Conservation (phyloP, 164 flowering plant species). For the Dillenia suffruticosa region DNA sequence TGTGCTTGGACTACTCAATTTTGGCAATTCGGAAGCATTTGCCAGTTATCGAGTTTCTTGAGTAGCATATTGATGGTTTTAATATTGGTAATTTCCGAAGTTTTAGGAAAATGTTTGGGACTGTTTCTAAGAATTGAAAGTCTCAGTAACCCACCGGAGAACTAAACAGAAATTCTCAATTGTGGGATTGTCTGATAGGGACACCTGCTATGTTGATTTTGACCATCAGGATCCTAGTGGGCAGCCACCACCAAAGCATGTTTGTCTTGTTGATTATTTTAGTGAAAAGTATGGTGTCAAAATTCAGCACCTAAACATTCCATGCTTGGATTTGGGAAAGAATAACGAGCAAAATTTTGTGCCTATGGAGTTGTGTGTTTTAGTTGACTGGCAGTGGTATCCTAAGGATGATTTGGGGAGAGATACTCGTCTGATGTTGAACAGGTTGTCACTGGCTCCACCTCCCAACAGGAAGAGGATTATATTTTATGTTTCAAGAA, state of each 20-base stretch:
- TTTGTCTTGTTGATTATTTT: conserved; percentile 44
- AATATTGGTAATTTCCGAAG: neutral
- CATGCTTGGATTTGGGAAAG: conserved; percentile 65
- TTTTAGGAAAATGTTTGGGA: conserved; percentile 12
- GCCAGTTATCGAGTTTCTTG: conserved; percentile 52
- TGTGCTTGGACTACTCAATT: conserved; percentile 62
- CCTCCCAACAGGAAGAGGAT: conserved; percentile 32
- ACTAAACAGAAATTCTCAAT: conserved; percentile 52
- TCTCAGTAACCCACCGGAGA: conserved; percentile 53
- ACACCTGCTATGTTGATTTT: conserved; percentile 22
- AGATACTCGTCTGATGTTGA: conserved; percentile 22
- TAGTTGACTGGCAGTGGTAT: conserved; percentile 64
- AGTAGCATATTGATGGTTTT: conserved; percentile 25
- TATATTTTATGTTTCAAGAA: conserved; percentile 4
- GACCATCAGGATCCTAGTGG: conserved; percentile 27
- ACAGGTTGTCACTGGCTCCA: conserved; percentile 22
- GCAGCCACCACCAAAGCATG: conserved; percentile 13
- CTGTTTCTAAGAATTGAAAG: conserved; percentile 48
- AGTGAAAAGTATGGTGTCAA: conserved; percentile 34
- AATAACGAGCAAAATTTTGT: conserved; percentile 34
- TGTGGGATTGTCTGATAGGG: conserved; percentile 31
- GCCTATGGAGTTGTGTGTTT: conserved; percentile 76
- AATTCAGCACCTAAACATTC: conserved; percentile 37
- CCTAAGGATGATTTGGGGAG: conserved; percentile 45
- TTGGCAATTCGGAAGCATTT: conserved; percentile 44